These are phyloP conservation scores for Penicillium samsonianum DNA, from an alignment of 495 filamentous ascomycete genomes.

Conservation along the genomic window DNA sequence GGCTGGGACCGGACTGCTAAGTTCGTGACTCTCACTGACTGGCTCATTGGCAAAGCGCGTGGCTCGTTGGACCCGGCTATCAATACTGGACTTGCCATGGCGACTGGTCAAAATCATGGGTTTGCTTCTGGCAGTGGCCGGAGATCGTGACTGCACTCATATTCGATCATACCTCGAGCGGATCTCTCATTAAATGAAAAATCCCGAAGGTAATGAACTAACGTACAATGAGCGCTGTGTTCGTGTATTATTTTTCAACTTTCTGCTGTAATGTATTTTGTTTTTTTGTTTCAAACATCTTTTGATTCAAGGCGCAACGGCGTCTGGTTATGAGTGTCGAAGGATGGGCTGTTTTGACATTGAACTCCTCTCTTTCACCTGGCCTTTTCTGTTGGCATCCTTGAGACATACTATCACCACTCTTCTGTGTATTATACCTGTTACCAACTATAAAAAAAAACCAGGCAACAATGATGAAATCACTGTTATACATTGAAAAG, in stretches of 20 bases:
- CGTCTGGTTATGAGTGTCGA: background rate
- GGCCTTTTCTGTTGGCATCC: background rate
- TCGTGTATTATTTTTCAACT: background rate
- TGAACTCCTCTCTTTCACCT: background rate
- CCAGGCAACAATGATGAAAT: background rate
- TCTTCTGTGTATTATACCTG: conserved; percentile 19
- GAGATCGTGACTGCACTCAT: conserved; percentile 1
- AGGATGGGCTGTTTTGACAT: background rate
- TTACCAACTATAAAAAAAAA: background rate
- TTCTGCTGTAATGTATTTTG: background rate
- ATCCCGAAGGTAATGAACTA: background rate
- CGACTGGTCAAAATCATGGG: conserved; percentile 25
- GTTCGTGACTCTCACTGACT: conserved; percentile 85
- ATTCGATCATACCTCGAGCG: background rate
- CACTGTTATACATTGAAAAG: background rate
- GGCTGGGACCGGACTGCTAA: conserved; percentile 69
- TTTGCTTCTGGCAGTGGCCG: conserved; percentile 3
- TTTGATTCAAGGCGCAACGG: background rate
- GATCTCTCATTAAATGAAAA: background rate
- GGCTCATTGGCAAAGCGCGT: conserved; percentile 70
- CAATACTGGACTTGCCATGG: conserved; percentile 37
- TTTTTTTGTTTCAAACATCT: background rate
- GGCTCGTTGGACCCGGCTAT: conserved; percentile 46
- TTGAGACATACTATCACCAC: conserved; percentile 9
- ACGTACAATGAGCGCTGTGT: background rate